A percentile compares a stretch with the other conserved stretches of the same genome.
phyloP scores from a whole-genome alignment of 2,329 filamentous ascomycete species.

The Sclerotinia minor region DNA sequence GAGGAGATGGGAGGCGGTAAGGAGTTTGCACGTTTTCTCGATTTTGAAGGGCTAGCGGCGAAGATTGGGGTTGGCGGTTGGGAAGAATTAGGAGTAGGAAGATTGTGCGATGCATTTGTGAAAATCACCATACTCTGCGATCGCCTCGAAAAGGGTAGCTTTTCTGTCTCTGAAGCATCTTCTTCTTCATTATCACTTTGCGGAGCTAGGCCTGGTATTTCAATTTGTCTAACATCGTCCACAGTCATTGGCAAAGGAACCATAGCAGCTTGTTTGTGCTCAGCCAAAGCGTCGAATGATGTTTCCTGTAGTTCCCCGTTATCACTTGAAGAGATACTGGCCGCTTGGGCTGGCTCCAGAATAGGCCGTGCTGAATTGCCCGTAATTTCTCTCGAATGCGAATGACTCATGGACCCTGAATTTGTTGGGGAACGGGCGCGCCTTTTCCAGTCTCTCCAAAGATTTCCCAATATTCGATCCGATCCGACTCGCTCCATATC shows the following conservation, averaged over 20 bases:
- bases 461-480: constrained; percentile 80
- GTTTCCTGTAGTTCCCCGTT: constrained; percentile 30
- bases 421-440: constrained; percentile 62
- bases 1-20: constrained; percentile 34
- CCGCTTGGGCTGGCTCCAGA: constrained; percentile 36
- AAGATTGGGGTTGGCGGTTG: constrained; percentile 31
- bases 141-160: constrained; percentile 42
- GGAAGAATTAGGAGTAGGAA: constrained; percentile 37
- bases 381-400: constrained; percentile 52
- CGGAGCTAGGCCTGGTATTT: constrained; percentile 67
- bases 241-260: constrained; percentile 69
- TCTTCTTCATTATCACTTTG: constrained; percentile 64
- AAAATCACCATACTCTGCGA: constrained; percentile 48
- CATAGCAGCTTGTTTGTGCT: constrained; percentile 49
- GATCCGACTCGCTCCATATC: constrained; percentile 93
- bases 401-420: constrained; percentile 48
- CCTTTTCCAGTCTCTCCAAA: constrained; percentile 97
- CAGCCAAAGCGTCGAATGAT: constrained; percentile 32
- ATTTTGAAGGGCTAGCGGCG: constrained; percentile 15
- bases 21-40: constrained; percentile 40
- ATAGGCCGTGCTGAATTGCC: constrained; percentile 33
- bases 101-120: constrained; percentile 34
- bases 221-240: constrained; percentile 76
- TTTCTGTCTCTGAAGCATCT: constrained; percentile 43
- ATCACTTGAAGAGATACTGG: constrained; percentile 43